Percentiles rank a stretch among this genome's conserved stretches.
phyloP scores from a whole-genome alignment of 345 rosid genomes.

The Eucalyptus virginea region DNA sequence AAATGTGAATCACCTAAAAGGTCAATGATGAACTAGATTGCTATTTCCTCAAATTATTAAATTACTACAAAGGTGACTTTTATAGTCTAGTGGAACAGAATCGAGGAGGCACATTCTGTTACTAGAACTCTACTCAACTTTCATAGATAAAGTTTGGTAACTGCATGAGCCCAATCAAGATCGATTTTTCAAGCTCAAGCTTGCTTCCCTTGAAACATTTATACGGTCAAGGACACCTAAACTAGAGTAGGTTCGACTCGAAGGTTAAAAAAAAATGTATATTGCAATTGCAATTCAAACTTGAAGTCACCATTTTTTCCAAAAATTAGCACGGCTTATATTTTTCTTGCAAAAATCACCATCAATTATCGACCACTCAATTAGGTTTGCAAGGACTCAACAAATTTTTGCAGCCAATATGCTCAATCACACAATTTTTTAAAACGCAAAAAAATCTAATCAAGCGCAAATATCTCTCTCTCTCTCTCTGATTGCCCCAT shows the following conservation, averaged over 20 bases:
- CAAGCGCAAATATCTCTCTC: not conserved
- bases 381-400: not conserved
- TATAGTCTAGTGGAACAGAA: not conserved
- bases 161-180: not conserved
- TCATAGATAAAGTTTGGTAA: not conserved
- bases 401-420: not conserved
- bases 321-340: not conserved
- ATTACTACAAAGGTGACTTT: not conserved
- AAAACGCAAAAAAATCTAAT: not conserved
- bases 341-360: not conserved
- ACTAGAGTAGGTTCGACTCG: fast-evolving
- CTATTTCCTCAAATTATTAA: not conserved
- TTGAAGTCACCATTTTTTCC: not conserved
- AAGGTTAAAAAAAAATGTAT: not conserved
- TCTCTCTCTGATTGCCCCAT: not conserved
- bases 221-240: not conserved
- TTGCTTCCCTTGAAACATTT: not conserved
- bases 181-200: not conserved
- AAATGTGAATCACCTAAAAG: not conserved
- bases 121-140: not conserved
- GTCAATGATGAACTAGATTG: not conserved
- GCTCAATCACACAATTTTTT: not conserved
- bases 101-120: not conserved
- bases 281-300: not conserved
- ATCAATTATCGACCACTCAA: not conserved